A percentile compares a stretch with the other conserved stretches of the same genome.
Conservation (phyloP, 345 rosid species). For the Gossypium ekmanianum region DNA sequence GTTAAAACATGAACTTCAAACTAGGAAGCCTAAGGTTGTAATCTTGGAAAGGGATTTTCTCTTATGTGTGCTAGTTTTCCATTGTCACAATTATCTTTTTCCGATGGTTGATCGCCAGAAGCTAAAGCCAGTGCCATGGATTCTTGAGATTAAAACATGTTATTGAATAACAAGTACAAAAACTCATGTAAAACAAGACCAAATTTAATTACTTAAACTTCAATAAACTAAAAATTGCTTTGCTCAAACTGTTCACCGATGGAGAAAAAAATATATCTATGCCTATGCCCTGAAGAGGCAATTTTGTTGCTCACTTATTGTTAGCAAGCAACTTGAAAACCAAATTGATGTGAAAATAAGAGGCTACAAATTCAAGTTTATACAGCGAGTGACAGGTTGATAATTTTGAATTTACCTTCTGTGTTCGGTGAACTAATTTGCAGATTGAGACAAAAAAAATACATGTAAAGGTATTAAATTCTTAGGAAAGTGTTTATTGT, state of each 20-base stretch:
- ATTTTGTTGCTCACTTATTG: not conserved
- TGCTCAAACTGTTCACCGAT: slow-evolving; percentile 14
- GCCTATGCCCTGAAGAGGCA: not conserved
- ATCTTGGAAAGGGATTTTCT: not conserved
- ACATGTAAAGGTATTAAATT: not conserved
- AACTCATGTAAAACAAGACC: not conserved
- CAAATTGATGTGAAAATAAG: not conserved
- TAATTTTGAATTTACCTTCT: not conserved
- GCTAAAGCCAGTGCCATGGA: not conserved
- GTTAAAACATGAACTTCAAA: not conserved
- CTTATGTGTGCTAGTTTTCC: not conserved
- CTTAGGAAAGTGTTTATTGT: not conserved
- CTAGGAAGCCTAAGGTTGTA: not conserved
- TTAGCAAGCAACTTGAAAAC: not conserved
- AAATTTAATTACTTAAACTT: not conserved
- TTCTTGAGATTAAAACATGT: not conserved
- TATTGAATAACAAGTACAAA: not conserved
- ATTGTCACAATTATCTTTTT: not conserved
- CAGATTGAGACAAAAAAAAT: not conserved
- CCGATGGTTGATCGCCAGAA: not conserved
- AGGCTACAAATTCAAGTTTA: not conserved
- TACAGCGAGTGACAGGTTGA: not conserved
- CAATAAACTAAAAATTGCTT: slow-evolving; percentile 20
- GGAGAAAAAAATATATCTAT: too few relatives aligned
- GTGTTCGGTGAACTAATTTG: not conserved